Evolutionary conservation across 2,329 filamentous ascomycete genomes (phyloP).

Genomic region (Cladosporium sp.): DNA sequence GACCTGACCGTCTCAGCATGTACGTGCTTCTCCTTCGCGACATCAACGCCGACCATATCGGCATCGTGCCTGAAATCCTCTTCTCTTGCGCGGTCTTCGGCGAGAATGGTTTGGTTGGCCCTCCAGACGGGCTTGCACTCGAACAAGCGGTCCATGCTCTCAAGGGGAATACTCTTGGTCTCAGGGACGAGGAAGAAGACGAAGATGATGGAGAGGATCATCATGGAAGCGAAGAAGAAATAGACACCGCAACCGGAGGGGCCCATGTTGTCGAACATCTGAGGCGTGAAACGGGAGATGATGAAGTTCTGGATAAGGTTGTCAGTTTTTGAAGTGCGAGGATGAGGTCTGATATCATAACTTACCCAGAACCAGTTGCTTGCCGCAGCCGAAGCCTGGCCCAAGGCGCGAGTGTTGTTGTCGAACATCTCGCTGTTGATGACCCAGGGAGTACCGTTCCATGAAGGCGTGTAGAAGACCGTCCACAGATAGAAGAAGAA

Average conservation of each 20-base stretch:
- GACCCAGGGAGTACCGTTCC: slow-evolving; percentile 41
- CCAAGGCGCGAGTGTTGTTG: slow-evolving; percentile 60
- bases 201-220: slow-evolving; percentile 39
- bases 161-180: slow-evolving; percentile 42
- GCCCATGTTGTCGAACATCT: slow-evolving; percentile 49
- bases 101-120: slow-evolving; percentile 36
- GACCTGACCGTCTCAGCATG: slow-evolving; percentile 22
- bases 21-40: slow-evolving; percentile 33
- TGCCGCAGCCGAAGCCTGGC: slow-evolving; percentile 64
- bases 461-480: slow-evolving; percentile 56
- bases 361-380: slow-evolving; percentile 61
- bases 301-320: slow-evolving; percentile 64
- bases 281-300: slow-evolving; percentile 59
- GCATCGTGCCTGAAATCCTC: slow-evolving; percentile 39
- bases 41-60: slow-evolving; percentile 29
- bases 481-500: slow-evolving; percentile 74
- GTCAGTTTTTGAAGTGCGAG: not conserved
- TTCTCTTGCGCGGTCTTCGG: slow-evolving; percentile 33
- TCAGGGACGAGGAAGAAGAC: slow-evolving; percentile 39
- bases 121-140: slow-evolving; percentile 37
- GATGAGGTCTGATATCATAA: not conserved
- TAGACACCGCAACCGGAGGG: slow-evolving; percentile 33
- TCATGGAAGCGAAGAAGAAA: slow-evolving; percentile 45
- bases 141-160: slow-evolving; percentile 43
- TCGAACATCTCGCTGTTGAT: slow-evolving; percentile 70